Evolutionary conservation across 2,329 filamentous ascomycete genomes (phyloP).

Genomic region (Hansfordia pulvinata): DNA sequence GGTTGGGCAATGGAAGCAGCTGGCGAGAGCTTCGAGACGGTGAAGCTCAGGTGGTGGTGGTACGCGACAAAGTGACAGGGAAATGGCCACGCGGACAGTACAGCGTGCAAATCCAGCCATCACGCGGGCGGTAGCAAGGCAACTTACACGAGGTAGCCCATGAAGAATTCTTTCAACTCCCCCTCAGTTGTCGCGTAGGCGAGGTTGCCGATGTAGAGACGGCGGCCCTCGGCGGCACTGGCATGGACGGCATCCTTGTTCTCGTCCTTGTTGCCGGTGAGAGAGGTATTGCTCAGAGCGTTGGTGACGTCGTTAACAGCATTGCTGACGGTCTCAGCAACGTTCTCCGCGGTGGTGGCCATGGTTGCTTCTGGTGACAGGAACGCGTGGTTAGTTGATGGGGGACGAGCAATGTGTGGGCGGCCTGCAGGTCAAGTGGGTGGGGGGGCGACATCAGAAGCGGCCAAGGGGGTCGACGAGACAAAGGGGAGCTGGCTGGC

Average conservation of each 20-base stretch:
- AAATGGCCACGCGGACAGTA: too few species aligned
- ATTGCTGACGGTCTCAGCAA: conserved; percentile 42
- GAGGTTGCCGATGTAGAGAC: conserved; percentile 99
- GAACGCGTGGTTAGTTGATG: conserved; percentile 25
- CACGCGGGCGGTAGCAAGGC: too few species aligned
- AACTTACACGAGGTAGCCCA: conserved; percentile 98
- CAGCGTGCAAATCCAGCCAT: too few species aligned
- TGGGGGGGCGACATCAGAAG: neutral
- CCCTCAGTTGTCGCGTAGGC: conserved; percentile 99
- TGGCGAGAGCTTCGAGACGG: too few species aligned
- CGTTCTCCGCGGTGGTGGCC: conserved; percentile 70
- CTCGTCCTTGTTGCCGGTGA: conserved; percentile 45
- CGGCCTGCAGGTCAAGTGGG: conserved; percentile 1
- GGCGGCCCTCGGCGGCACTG: conserved; percentile 96
- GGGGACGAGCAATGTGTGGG: conserved; percentile 14
- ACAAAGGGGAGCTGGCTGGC: neutral
- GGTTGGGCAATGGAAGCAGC: too few species aligned
- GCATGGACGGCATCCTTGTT: conserved; percentile 79
- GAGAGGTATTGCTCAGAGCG: conserved; percentile 59
- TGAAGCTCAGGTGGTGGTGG: too few species aligned
- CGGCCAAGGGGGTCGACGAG: neutral
- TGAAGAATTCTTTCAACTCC: conserved; percentile 99
- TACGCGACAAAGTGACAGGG: too few species aligned
- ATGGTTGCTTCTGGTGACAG: conserved; percentile 48
- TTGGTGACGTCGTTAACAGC: conserved; percentile 68